Conservation (phyloP, 495 filamentous ascomycete species). For the Aspergillus kassunensis region DNA sequence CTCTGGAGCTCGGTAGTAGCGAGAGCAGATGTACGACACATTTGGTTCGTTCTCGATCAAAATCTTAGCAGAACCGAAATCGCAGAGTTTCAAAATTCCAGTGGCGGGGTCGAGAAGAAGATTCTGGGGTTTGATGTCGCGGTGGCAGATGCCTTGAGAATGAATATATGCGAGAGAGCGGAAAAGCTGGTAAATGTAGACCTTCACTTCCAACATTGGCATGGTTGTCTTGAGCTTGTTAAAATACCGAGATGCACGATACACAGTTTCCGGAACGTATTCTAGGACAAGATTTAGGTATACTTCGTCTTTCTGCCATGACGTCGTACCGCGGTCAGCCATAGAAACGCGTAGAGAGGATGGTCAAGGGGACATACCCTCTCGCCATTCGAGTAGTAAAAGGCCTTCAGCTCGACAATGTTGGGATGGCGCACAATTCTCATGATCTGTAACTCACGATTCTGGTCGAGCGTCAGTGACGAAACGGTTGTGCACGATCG, state of each 20-base stretch:
- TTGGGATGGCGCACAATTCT: slow-evolving; percentile 97
- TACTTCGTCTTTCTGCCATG: slow-evolving; percentile 88
- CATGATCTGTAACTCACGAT: slow-evolving; percentile 99
- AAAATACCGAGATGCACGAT: slow-evolving; percentile 97
- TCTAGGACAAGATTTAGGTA: slow-evolving; percentile 98
- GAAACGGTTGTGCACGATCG: background rate
- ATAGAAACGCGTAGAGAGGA: background rate
- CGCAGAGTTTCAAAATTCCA: slow-evolving; percentile 93
- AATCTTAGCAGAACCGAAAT: slow-evolving; percentile 99
- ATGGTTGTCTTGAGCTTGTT: slow-evolving; percentile 99
- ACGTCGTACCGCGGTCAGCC: slow-evolving; percentile 14
- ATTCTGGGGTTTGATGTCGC: slow-evolving; percentile 99
- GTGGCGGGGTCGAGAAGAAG: slow-evolving; percentile 85
- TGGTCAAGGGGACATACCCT: slow-evolving; percentile 54
- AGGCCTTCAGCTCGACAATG: slow-evolving; percentile 97
- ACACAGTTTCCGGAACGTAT: slow-evolving; percentile 97
- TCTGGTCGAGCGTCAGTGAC: slow-evolving; percentile 55
- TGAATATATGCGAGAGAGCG: slow-evolving; percentile 97
- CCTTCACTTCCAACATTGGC: slow-evolving; percentile 97
- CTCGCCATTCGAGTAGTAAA: slow-evolving; percentile 99
- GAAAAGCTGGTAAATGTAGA: slow-evolving; percentile 99
- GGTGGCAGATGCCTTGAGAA: slow-evolving; percentile 97
- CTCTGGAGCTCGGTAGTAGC: slow-evolving; percentile 97
- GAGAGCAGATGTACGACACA: slow-evolving; percentile 98
- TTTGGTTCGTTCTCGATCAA: slow-evolving; percentile 98